Percentiles rank a stretch among this genome's conserved stretches.
Conservation (phyloP, 2,329 filamentous ascomycete genomes). For the Pyrenochaeta sp. region DNA sequence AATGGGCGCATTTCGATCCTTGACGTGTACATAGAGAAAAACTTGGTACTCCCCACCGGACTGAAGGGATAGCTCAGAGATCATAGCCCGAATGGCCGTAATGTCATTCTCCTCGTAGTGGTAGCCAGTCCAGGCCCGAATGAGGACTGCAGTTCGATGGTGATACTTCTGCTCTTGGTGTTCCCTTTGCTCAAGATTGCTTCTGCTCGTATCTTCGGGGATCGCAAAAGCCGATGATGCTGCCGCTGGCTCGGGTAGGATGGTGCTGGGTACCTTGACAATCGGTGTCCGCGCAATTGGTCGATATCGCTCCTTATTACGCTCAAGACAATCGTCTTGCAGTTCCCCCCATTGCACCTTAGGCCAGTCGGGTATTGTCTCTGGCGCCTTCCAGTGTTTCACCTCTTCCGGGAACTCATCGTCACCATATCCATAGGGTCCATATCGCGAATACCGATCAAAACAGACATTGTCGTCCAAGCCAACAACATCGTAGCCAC, state of each 20-base stretch:
- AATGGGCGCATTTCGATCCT: constrained; percentile 64
- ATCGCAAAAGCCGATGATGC: constrained; percentile 42
- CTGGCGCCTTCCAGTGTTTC: constrained; percentile 49
- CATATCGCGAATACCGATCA: constrained; percentile 63
- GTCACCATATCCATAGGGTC: constrained; percentile 66
- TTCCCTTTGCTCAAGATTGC: constrained; percentile 36
- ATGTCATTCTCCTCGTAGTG: constrained; percentile 58
- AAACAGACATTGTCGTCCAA: constrained; percentile 67
- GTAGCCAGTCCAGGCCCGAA: constrained; percentile 58
- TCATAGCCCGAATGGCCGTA: constrained; percentile 55
- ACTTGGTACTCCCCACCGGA: constrained; percentile 60
- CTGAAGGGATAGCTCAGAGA: constrained; percentile 56
- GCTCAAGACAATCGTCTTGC: constrained; percentile 70
- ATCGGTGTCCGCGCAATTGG: constrained; percentile 51
- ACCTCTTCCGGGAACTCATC: constrained; percentile 61
- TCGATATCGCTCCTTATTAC: constrained; percentile 70
- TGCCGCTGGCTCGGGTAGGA: constrained; percentile 33
- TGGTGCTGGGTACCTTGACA: constrained; percentile 39
- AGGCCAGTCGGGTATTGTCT: constrained; percentile 64
- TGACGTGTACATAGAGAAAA: constrained; percentile 59
- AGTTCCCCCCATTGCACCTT: constrained; percentile 74
- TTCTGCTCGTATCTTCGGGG: constrained; percentile 36
- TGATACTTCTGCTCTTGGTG: constrained; percentile 46
- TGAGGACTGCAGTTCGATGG: constrained; percentile 56
- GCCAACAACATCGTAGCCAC: constrained; percentile 49